Evolutionary conservation across 2,329 filamentous ascomycete genomes (phyloP), one percentile per base, ranked within the genome.

Genomic region (Tolypocladium sp.): DNA sequence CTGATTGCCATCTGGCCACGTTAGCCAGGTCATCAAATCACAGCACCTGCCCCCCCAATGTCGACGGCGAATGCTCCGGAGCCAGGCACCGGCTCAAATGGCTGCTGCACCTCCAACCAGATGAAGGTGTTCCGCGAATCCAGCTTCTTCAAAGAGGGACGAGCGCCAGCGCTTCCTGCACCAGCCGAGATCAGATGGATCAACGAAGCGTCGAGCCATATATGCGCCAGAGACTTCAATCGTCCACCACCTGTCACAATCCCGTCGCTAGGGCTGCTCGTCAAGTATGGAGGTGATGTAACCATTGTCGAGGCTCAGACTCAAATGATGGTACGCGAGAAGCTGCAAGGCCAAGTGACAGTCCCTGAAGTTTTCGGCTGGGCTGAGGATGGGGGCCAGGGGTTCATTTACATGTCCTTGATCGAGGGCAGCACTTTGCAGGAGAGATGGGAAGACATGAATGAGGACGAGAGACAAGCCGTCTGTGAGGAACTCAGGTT

Each of bases 291-390:
- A 57, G 64, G 63, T 53, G 59, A 70, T 37, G 62, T 69, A 17
- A 71, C 67, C n/a, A 38, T 67, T 44, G 57, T 59, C 33, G 73
- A 73, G 58, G 67, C 66, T 25, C 49, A 67, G 55, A 67, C 70
- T 22, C 69, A 73, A 62, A 59, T 60, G 2, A 64, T 66, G 61
- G 51, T 73, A 57, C 59, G 61, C 49, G 61, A 70, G 58, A 58
- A 61, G n/a, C 57, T 73, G 20, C 33, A 63, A 58, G 69, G 60
- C 51, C 60, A 52, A 22, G 63, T 69, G 1, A 63, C 64, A 4
- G 56, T 67, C 9, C 64, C 67, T 7, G 66, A 69, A 52, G 75
- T 86, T 75, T 69, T 66, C 38, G 65, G 61, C 10, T 69, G 64
- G 65, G 40, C 37, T 42, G 62, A 60, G 55, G 60, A 65, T 42